phyloP scores from a whole-genome alignment of 148 eudicot species.

The Rhododendron mucronatum region DNA sequence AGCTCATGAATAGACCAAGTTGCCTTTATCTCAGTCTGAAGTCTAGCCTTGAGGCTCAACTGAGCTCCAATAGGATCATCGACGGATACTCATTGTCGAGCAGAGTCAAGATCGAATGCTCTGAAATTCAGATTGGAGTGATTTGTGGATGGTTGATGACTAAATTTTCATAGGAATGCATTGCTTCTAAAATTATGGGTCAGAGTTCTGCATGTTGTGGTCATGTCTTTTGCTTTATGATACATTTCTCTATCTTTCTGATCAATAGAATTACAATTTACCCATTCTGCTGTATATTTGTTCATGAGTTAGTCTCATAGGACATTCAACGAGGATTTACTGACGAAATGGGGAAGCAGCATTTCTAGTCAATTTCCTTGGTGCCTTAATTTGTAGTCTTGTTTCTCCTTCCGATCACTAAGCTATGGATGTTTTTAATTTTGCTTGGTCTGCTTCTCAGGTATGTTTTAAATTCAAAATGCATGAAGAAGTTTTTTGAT shows the following conservation, averaged over 20 bases:
- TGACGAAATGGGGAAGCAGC: neutral
- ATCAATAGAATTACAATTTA: neutral
- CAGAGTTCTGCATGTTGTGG: neutral
- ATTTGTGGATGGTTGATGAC: neutral
- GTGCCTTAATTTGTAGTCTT: neutral
- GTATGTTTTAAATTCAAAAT: conserved; percentile 81
- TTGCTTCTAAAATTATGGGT: neutral
- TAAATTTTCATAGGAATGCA: neutral
- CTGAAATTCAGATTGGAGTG: neutral
- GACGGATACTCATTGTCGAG: neutral
- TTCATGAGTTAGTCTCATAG: neutral
- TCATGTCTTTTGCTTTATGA: neutral
- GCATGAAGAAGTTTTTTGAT: conserved; percentile 83
- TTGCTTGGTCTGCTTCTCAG: conserved; percentile 31
- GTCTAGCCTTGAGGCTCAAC: neutral
- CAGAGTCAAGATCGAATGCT: neutral
- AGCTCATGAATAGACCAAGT: neutral
- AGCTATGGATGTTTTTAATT: neutral
- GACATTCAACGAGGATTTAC: neutral
- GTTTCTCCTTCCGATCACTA: neutral
- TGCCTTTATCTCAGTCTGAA: neutral
- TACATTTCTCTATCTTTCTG: neutral
- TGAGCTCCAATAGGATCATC: neutral
- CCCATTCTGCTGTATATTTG: neutral
- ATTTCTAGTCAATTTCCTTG: conserved; percentile 4